A percentile compares a stretch with the other conserved stretches of the same genome.
Evolutionary conservation across 75 land plant species (phyloP).

Genomic region (Pinus tabuliformis): DNA sequence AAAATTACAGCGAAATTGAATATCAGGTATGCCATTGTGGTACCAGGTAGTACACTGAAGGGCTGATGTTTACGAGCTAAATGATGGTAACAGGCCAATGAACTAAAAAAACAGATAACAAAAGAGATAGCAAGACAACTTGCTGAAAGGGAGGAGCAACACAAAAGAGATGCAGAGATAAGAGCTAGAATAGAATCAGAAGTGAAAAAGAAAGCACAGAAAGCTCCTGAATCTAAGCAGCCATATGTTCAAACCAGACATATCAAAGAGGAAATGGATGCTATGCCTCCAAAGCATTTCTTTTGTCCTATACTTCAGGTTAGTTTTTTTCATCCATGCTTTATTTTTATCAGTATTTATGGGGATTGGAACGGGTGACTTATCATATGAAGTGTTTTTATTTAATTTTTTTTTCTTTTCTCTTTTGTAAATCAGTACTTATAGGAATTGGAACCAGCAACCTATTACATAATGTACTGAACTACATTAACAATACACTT

Average conservation of each 20-base stretch:
- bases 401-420: too few species aligned
- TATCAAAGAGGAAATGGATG: not conserved
- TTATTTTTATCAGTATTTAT: too few species aligned
- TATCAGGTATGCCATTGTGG: not conserved
- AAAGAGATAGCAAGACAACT: constrained; percentile 35
- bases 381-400: too few species aligned
- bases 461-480: too few species aligned
- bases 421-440: too few species aligned
- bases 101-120: constrained; percentile 49
- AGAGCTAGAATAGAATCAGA: constrained; percentile 50
- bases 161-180: constrained; percentile 43
- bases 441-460: too few species aligned
- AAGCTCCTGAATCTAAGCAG: constrained; percentile 15
- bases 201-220: constrained; percentile 43
- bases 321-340: not conserved
- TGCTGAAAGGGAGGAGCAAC: constrained; percentile 53
- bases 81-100: constrained; percentile 40
- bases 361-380: too few species aligned
- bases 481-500: too few species aligned
- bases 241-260: not conserved
- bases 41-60: too few species aligned
- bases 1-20: not conserved
- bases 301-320: constrained; percentile 18
- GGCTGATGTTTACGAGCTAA: not conserved
- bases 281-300: constrained; percentile 14